Base-by-base conservation (phyloP, 306 rosid species). In the Leucaena leucocephala region DNA sequence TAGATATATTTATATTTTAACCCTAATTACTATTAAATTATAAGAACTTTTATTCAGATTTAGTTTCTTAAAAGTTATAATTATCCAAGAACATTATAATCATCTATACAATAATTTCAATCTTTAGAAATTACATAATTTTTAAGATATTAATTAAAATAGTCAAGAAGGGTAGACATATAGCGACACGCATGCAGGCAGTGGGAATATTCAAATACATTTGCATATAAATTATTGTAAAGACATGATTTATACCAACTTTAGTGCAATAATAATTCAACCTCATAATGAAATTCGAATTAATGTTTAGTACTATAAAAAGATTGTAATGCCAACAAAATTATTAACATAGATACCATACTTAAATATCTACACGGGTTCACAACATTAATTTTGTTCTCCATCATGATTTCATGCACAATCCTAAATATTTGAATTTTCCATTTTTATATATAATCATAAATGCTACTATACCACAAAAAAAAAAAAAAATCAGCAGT, bases 341-440 rank as follows among this genome's bases (percentile, higher is more conserved):
- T 54, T 54, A 72, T 50, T 34, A 71, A 17, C 4, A 72, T 8
- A 54, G 76, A 36, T 58, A 58, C 50, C 36, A 36, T 72, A n/a
- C 6, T 40, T 9, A 40, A 42, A 36, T 38, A 45, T 72, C 46
- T 54, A 52, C 66, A 54, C 40, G 36, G 49, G 10, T n/a, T 35
- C 36, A 27, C 14, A 74, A 19, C 67, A 63, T 55, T 66, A 39
- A 16, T 77, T 77, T 55, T 21, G 27, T 77, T 45, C 71, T 57
- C 55, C 49, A 66, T 73, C 42, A 81, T 81, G 82, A 68, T 77
- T 71, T 77, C 76, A 27, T 27, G 27, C 27, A 77, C 55, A 65
- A 71, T 80, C 12, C 66, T 72, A 35, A 77, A 63, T 72, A 66
- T 72, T 66, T 34, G 54, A 74, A 55, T 55, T n/a, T 76, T 4